These are phyloP conservation scores for Mycena belliarum DNA, from an alignment of 768 basidiomycete species.

Conservation along the genomic window DNA sequence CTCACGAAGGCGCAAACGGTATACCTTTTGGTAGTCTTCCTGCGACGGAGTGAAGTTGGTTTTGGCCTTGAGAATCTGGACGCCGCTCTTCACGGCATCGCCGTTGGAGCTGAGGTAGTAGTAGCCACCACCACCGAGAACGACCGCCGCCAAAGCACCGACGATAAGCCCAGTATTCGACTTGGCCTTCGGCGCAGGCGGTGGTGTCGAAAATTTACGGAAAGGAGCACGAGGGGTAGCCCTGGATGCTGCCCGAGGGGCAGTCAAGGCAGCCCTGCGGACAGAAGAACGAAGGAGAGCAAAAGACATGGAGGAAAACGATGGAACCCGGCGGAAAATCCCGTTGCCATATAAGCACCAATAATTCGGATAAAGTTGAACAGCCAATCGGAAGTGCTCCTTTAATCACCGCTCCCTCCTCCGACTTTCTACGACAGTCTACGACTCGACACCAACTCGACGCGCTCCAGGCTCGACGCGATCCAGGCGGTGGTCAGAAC, in stretches of 20 bases:
- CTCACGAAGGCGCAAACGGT: neutral
- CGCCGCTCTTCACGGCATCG: slow-evolving; percentile 59
- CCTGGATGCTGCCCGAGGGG: slow-evolving; percentile 25
- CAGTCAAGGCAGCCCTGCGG: slow-evolving; percentile 44
- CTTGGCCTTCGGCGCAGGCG: slow-evolving; percentile 47
- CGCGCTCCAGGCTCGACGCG: neutral
- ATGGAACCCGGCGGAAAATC: neutral
- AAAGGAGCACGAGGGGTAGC: slow-evolving; percentile 41
- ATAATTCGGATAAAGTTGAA: no score
- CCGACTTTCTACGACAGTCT: neutral
- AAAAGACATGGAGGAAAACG: slow-evolving; percentile 26
- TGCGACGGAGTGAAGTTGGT: slow-evolving; percentile 74
- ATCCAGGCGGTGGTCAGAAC: neutral
- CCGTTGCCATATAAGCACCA: neutral
- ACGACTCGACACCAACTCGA: no score
- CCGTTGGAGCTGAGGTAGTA: slow-evolving; percentile 54
- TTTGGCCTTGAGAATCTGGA: slow-evolving; percentile 62
- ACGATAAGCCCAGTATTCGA: slow-evolving; percentile 60
- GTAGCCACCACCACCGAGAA: slow-evolving; percentile 63
- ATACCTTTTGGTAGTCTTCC: slow-evolving; percentile 86
- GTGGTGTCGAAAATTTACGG: slow-evolving; percentile 61
- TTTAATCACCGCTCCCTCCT: neutral
- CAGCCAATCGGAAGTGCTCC: neutral
- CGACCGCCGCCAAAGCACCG: slow-evolving; percentile 60
- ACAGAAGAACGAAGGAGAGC: slow-evolving; percentile 51